Evolutionary conservation across 2,329 filamentous ascomycete species (phyloP).

Genomic region (Monosporascus sp.): DNA sequence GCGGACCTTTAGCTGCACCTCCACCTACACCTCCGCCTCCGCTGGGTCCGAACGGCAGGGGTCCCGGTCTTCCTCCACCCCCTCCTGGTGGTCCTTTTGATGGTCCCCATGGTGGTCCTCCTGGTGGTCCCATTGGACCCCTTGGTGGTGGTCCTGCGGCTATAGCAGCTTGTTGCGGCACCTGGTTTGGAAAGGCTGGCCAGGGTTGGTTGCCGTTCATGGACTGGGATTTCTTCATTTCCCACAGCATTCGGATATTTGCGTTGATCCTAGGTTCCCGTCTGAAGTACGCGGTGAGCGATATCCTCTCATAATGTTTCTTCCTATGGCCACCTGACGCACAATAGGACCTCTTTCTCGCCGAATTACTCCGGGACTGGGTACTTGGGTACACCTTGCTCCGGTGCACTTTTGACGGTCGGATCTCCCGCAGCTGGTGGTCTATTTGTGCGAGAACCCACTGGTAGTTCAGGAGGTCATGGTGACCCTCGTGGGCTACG

Average conservation of each 20-base stretch:
- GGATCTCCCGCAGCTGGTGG: conserved; percentile 28
- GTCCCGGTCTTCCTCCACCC: not conserved
- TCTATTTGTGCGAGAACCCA: conserved; percentile 42
- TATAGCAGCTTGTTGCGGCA: not conserved
- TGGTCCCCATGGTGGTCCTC: not conserved
- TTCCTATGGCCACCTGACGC: conserved; percentile 20
- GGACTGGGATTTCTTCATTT: conserved; percentile 7
- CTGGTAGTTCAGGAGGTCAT: conserved; percentile 31
- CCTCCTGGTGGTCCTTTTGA: not conserved
- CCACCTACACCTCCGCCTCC: not conserved
- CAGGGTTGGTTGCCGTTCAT: conserved; percentile 1
- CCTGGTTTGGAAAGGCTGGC: not conserved
- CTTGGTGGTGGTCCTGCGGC: not conserved
- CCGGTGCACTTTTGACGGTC: conserved; percentile 6
- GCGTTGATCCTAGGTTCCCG: conserved; percentile 30
- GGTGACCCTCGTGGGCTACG: conserved; percentile 21
- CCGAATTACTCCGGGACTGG: not conserved
- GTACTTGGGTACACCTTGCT: not conserved
- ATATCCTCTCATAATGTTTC: conserved; percentile 31
- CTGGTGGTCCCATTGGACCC: not conserved
- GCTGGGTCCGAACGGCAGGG: not conserved
- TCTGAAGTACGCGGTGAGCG: conserved; percentile 43
- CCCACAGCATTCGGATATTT: conserved; percentile 20
- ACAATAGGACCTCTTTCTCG: conserved; percentile 1
- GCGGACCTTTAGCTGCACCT: not conserved